Base-by-base conservation (phyloP, 2,329 filamentous ascomycete species). In the Diplodia scrobiculata region DNA sequence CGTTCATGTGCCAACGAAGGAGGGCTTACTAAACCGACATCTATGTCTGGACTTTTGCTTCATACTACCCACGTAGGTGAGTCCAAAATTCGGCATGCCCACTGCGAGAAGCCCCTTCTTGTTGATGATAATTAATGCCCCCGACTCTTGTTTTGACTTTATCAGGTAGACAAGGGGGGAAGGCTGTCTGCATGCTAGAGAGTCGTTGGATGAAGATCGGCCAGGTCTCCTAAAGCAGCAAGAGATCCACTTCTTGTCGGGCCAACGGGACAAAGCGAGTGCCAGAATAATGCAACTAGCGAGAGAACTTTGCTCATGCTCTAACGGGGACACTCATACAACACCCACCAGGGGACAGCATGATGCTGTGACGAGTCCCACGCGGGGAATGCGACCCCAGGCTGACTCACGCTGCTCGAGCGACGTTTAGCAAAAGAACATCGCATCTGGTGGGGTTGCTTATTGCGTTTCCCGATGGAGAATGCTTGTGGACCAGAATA, bases 121-220 rank as follows among this genome's bases (percentile, higher is more conserved):
- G 5, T 10, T 17, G 7, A 17, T 25, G 13, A 36, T 5, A 17
- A 13, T 6, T 25, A 29, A 38, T 7, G 27, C 11, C 21, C 9
- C 11, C 5, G 13, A 25, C 7, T 11, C 27, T 32, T 17, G 21
- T 19, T 60, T 60, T 48, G 19, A 25, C 55, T 60, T 62, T 62
- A 62, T 50, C 5, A 36, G 21, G 25, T 25, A 36, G 25, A 29
- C 19, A 13, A 62, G 29, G 48, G 27, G 11, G 50, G 14, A 25
- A 27, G 6, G 45, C 11, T 48, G 55, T 47, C n/a, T 21, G 19
- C 29, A 10, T 5, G 58, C 21, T n/a, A 45, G 14, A 32, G 41
- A 19, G 45, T 29, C 29, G 45, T 50, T 47, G 58, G 58, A 36
- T 21, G 27, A 36, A 13, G 45, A 34, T 62, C 58, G 58, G 58